A percentile compares a stretch with the other conserved stretches of the same genome.
Evolutionary conservation across 2,329 filamentous ascomycete species (phyloP).

Genomic region (Aspergillus intermedius): DNA sequence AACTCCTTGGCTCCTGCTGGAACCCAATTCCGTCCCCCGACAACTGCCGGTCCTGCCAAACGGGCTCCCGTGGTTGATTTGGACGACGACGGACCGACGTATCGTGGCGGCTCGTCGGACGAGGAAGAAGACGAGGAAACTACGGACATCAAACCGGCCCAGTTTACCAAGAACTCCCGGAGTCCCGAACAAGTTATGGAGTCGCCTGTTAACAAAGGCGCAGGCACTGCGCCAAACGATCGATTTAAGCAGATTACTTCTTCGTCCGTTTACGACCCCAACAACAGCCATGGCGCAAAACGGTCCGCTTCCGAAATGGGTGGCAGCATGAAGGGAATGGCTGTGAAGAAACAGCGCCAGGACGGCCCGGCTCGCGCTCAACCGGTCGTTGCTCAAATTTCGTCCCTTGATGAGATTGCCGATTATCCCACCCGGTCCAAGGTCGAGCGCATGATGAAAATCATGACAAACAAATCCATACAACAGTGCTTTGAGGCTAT

Average conservation of each 20-base stretch:
- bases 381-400: conserved; percentile 35
- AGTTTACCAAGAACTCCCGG: conserved; percentile 44
- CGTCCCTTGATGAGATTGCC: conserved; percentile 44
- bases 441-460: conserved; percentile 45
- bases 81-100: conserved; percentile 51
- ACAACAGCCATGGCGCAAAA: conserved; percentile 27
- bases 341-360: conserved; percentile 37
- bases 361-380: conserved; percentile 41
- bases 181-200: conserved; percentile 37
- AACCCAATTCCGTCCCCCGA: conserved; percentile 58
- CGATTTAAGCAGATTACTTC: conserved; percentile 41
- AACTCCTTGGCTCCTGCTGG: conserved; percentile 68
- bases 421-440: conserved; percentile 47
- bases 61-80: conserved; percentile 39
- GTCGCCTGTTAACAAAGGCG: conserved; percentile 26
- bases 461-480: conserved; percentile 45
- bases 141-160: conserved; percentile 56
- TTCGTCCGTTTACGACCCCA: conserved; percentile 38
- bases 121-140: conserved; percentile 42
- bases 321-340: conserved; percentile 30
- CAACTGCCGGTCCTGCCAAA: conserved; percentile 34
- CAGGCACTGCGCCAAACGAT: conserved; percentile 20
- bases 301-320: conserved; percentile 41
- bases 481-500: conserved; percentile 47
- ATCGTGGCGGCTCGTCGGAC: conserved; percentile 59